Conservation (phyloP, 306 rosid species). For the Quercus mongolica region DNA sequence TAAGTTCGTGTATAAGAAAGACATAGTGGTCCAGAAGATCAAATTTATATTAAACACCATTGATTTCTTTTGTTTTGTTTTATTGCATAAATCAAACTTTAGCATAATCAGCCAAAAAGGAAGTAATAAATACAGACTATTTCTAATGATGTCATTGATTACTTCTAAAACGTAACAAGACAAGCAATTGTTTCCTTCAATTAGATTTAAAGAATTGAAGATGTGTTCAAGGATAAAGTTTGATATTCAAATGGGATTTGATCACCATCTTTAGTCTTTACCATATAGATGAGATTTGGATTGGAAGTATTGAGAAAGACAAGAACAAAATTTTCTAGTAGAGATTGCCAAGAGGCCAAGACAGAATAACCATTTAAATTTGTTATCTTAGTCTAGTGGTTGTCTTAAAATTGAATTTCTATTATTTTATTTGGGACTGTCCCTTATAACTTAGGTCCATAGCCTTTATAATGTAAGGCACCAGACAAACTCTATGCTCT, state of each 20-base stretch:
- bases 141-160: neutral
- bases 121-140: neutral
- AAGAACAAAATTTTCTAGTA: slow-evolving; percentile 12
- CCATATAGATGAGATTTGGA: slow-evolving; percentile 21
- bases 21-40: slow-evolving; percentile 43
- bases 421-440: neutral
- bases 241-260: slow-evolving; percentile 8
- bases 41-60: slow-evolving; percentile 4
- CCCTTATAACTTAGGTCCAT: neutral
- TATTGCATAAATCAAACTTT: slow-evolving; percentile 2
- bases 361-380: slow-evolving; percentile 10
- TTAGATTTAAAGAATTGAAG: neutral
- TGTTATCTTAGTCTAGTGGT: neutral
- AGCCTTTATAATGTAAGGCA: neutral
- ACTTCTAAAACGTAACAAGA: neutral
- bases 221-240: no score
- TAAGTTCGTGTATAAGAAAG: slow-evolving; percentile 1
- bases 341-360: slow-evolving; percentile 25
- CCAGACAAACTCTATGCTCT: neutral
- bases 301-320: slow-evolving; percentile 20
- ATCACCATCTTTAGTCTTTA: slow-evolving; percentile 18
- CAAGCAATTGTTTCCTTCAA: slow-evolving; percentile 30
- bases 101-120: neutral
- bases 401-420: neutral
- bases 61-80: slow-evolving; percentile 2